These are phyloP conservation scores for Kalanchoe fedtschenkoi DNA, from an alignment of 164 flowering plant genomes.

Conservation along the genomic window DNA sequence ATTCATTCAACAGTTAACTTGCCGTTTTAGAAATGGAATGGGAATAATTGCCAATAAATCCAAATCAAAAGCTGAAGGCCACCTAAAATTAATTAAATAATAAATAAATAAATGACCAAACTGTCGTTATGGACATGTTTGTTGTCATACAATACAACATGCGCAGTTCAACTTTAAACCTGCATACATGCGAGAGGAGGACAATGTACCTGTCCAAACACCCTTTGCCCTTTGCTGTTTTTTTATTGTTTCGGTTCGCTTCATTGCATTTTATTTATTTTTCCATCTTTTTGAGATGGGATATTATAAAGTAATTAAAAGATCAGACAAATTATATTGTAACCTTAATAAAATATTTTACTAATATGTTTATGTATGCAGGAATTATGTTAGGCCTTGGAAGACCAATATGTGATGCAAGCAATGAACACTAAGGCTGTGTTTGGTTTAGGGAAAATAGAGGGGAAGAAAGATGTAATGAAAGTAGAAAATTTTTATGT, in stretches of 20 bases:
- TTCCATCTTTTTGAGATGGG: background rate
- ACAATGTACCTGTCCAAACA: constrained; percentile 1
- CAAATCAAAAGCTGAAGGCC: background rate
- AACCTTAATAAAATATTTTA: no score
- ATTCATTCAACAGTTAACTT: background rate
- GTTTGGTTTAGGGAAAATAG: no score
- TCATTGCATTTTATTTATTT: background rate
- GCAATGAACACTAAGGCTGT: no score
- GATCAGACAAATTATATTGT: no score
- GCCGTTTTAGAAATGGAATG: background rate
- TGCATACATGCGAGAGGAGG: background rate
- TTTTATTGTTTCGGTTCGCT: no score
- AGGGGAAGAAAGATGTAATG: no score
- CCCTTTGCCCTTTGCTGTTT: background rate
- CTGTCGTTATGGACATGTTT: background rate
- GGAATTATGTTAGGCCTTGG: no score
- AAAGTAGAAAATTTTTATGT: no score
- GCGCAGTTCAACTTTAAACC: background rate
- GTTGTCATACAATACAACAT: background rate
- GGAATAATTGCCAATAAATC: background rate
- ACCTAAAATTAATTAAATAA: background rate
- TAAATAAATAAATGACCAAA: no score
- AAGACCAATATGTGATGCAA: no score
- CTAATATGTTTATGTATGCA: no score
- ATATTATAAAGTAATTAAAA: background rate